Conservation (phyloP, 2,329 filamentous ascomycete genomes). For the Nothomitra cinnamomea region DNA sequence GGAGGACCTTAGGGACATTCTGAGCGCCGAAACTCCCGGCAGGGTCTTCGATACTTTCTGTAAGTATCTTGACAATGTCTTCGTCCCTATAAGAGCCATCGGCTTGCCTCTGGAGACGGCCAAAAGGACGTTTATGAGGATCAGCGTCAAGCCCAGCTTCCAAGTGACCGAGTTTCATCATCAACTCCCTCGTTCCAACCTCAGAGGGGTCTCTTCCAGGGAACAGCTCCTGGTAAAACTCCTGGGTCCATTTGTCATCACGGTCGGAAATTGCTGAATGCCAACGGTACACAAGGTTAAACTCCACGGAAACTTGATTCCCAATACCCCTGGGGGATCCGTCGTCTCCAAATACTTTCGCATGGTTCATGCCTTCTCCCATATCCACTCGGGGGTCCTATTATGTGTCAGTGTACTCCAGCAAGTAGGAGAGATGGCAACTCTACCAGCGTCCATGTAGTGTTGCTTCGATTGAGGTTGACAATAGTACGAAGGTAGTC, state of each 20-base stretch:
- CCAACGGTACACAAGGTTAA: slow-evolving; percentile 80
- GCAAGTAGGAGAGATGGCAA: slow-evolving; percentile 5
- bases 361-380: slow-evolving; percentile 21
- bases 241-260: slow-evolving; percentile 67
- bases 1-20: slow-evolving; percentile 57
- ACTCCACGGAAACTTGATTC: slow-evolving; percentile 74
- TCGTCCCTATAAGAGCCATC: slow-evolving; percentile 39
- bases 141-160: slow-evolving; percentile 26
- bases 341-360: slow-evolving; percentile 10
- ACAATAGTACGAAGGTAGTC: slow-evolving; percentile 69
- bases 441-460: slow-evolving; percentile 54
- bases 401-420: background rate
- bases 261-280: slow-evolving; percentile 60
- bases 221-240: slow-evolving; percentile 47
- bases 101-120: slow-evolving; percentile 27
- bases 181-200: background rate
- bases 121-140: slow-evolving; percentile 32
- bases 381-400: slow-evolving; percentile 54
- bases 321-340: slow-evolving; percentile 55
- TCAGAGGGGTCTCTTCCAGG: background rate
- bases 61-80: slow-evolving; percentile 39
- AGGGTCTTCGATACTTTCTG: slow-evolving; percentile 41
- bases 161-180: slow-evolving; percentile 23
- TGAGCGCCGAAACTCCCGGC: slow-evolving; percentile 49
- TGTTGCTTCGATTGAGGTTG: slow-evolving; percentile 54